These are phyloP conservation scores for Solanum acaule DNA, from an alignment of 257 asterid genomes.

Conservation along the genomic window DNA sequence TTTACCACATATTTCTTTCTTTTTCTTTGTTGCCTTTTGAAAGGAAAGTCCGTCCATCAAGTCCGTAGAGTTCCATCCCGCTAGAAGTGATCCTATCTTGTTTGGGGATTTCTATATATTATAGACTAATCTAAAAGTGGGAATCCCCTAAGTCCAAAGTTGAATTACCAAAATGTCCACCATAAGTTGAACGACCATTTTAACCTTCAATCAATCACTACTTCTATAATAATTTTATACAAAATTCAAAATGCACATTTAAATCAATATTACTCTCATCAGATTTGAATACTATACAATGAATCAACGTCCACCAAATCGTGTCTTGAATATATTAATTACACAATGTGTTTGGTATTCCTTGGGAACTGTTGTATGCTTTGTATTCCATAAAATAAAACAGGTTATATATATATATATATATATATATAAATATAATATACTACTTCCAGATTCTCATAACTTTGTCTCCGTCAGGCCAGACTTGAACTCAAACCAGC, in stretches of 20 bases:
- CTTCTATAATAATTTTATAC: neutral
- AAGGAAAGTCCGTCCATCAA: neutral
- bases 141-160: neutral
- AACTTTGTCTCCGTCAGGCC: neutral
- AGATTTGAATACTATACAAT: neutral
- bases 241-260: neutral
- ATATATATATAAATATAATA: neutral
- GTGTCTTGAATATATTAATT: neutral
- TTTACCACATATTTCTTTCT: neutral
- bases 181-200: neutral
- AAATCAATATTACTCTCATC: neutral
- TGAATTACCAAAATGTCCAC: neutral
- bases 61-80: neutral
- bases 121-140: neutral
- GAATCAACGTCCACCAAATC: neutral
- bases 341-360: neutral
- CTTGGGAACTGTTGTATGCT: neutral
- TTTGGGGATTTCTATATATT: neutral
- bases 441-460: neutral
- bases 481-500: neutral
- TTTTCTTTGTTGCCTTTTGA: neutral
- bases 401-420: neutral
- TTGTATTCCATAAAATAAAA: neutral
- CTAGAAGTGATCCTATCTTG: neutral
- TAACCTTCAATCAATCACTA: neutral